Percentiles rank a stretch among this genome's conserved stretches.
These are phyloP conservation scores for Ophiocordyceps polyrhachis-furcata DNA, from an alignment of 2,329 filamentous ascomycete genomes.

Conservation along the genomic window DNA sequence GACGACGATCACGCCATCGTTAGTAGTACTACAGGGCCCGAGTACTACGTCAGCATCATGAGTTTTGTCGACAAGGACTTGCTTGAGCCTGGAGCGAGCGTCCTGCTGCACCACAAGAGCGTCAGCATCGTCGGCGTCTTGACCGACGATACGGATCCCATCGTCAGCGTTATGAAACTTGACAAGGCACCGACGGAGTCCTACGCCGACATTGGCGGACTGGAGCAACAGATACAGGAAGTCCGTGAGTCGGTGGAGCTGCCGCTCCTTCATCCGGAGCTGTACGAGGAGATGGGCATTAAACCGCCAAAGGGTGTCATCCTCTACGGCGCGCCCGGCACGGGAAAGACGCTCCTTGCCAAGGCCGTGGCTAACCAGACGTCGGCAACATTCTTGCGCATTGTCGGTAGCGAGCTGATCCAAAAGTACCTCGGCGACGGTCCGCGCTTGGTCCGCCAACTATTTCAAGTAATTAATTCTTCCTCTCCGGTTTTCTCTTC, in stretches of 20 bases:
- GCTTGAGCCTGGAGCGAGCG: conserved; percentile 86
- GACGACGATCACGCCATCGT: conserved; percentile 99
- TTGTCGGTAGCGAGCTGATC: conserved; percentile 91
- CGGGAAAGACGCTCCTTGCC: conserved; percentile 86
- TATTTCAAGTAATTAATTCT: conserved; percentile 55
- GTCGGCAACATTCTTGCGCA: conserved; percentile 94
- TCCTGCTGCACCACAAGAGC: conserved; percentile 90
- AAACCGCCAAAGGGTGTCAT: conserved; percentile 99
- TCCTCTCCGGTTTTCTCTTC: neutral
- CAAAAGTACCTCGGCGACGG: conserved; percentile 98
- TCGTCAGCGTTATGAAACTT: conserved; percentile 97
- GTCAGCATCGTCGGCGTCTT: conserved; percentile 95
- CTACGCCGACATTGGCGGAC: conserved; percentile 93
- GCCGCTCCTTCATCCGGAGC: conserved; percentile 81
- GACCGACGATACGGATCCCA: conserved; percentile 86
- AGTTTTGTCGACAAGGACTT: conserved; percentile 99
- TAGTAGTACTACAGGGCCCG: conserved; percentile 87
- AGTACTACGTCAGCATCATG: conserved; percentile 99
- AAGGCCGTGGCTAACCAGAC: conserved; percentile 98
- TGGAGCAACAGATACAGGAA: conserved; percentile 92
- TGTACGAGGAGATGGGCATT: conserved; percentile 99
- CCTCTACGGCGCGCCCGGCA: conserved; percentile 90
- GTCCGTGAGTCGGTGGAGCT: conserved; percentile 94
- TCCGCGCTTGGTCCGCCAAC: conserved; percentile 80
- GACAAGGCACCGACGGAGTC: conserved; percentile 97